Evolutionary conservation across 2,329 filamentous ascomycete species (phyloP).

Genomic region (Colletotrichum aenigma): DNA sequence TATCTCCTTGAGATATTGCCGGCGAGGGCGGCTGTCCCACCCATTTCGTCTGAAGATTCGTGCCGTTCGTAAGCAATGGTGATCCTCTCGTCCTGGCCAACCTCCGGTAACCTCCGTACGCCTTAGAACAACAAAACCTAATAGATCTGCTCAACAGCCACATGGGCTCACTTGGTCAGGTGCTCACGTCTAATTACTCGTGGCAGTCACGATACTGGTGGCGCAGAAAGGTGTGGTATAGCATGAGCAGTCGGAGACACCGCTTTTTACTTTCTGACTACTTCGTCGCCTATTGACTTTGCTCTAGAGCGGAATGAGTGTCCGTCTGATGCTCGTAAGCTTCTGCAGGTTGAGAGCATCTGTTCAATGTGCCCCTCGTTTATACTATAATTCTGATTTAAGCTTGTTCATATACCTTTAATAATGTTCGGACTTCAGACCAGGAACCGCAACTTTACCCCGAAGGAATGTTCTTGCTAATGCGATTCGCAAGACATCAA

Average conservation of each 20-base stretch:
- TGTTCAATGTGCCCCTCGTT: neutral
- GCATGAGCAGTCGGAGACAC: neutral
- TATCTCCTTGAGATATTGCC: neutral
- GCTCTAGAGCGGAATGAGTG: neutral
- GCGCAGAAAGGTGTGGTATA: neutral
- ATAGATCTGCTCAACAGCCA: neutral
- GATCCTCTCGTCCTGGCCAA: neutral
- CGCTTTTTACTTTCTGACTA: neutral
- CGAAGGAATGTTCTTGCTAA: neutral
- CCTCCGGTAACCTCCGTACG: neutral
- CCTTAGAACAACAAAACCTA: neutral
- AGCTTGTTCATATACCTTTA: neutral
- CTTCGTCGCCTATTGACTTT: neutral
- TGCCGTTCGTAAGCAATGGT: neutral
- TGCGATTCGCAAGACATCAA: neutral
- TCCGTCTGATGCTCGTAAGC: neutral
- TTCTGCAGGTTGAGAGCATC: neutral
- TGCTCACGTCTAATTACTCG: neutral
- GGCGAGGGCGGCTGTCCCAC: neutral
- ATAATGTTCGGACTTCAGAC: neutral
- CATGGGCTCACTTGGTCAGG: neutral
- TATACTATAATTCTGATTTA: neutral
- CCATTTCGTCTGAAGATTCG: neutral
- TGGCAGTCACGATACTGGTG: neutral
- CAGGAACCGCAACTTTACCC: neutral